A percentile compares a stretch with the other conserved stretches of the same genome.
These are phyloP conservation scores for Globisporangium splendens DNA, from an alignment of 352 stramenopile species.

Conservation along the genomic window DNA sequence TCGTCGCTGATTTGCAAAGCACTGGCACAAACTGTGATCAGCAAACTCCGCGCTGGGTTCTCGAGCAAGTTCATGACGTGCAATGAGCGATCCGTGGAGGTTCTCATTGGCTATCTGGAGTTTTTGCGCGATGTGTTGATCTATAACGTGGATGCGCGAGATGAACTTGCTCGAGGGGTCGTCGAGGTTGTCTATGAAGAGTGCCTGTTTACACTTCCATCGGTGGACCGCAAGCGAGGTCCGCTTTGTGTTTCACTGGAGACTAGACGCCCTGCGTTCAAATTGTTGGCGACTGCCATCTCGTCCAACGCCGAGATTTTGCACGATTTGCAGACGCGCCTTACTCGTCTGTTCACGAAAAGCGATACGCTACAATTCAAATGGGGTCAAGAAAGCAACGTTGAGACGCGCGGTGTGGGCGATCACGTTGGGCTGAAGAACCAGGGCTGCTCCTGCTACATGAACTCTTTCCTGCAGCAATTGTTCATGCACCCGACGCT, in stretches of 20 bases:
- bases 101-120: constrained; percentile 73
- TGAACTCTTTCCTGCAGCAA: constrained; percentile 99
- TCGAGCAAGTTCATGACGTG: constrained; percentile 77
- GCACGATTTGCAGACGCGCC: constrained; percentile 47
- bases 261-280: constrained; percentile 76
- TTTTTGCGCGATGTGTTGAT: constrained; percentile 71
- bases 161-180: constrained; percentile 54
- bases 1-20: constrained; percentile 44
- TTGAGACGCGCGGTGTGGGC: constrained; percentile 74
- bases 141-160: constrained; percentile 44
- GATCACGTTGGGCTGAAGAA: constrained; percentile 96
- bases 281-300: constrained; percentile 75
- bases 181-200: constrained; percentile 84
- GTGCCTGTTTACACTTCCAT: constrained; percentile 80
- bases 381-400: constrained; percentile 82
- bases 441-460: constrained; percentile 99
- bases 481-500: constrained; percentile 91
- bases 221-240: constrained; percentile 51
- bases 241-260: constrained; percentile 76
- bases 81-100: constrained; percentile 64
- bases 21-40: constrained; percentile 46
- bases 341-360: constrained; percentile 60
- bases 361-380: constrained; percentile 60
- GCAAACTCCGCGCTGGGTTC: constrained; percentile 67
- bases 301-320: constrained; percentile 62